Evolutionary conservation across 1,284 basidiomycete genomes (phyloP), one percentile per base, ranked within the genome.

Genomic region (Leccinum subspadiceum): DNA sequence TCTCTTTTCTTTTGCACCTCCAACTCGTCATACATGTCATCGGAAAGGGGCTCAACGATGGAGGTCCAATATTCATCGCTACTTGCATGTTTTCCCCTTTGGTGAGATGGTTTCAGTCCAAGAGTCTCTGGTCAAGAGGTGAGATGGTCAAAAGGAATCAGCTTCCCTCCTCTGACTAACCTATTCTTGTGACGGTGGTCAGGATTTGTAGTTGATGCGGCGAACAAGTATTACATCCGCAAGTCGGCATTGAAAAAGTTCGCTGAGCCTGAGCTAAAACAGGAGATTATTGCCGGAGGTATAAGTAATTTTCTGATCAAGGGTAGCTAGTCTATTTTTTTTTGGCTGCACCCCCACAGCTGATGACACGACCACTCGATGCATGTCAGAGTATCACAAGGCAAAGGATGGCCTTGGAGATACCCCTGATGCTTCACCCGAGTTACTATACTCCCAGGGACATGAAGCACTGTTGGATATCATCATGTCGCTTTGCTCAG

Each of bases 281-380:
- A 73, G 17, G 77, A 78, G 46, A 67, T 75, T n/a, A 68, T 76
- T 56, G 68, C 70, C 12, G 73, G 72, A 5, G 70, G 77, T 46
- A 54, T 76, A 5, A 62, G 56, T 2, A 35, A 57, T 1, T 72
- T 72, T 63, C 67, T 78, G 17, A 24, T 48, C 5, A 24, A 24
- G 3, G 35, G 35, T 37, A 22, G 46, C 12, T 48, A 17, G 39
- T 17, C 13, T 48, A 48, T 48, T 41, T 41, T 41, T 41, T 2
- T 9, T 9, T n/a, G 24, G 15, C 4, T 39, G 7, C 37, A 7
- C 8, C 4, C 37, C 15, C 8, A 9, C n/a, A 9, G 13, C n/a
- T 41, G 39, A 8, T 41, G 4, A 41, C 39, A 41, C 8, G 4
- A 39, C 39, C 8, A 17, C 39, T 41, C 9, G 9, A 41, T 2